Evolutionary conservation across 2,329 filamentous ascomycete species (phyloP), one percentile per base, ranked within the genome.

Genomic region (Aspergillus glaucus): DNA sequence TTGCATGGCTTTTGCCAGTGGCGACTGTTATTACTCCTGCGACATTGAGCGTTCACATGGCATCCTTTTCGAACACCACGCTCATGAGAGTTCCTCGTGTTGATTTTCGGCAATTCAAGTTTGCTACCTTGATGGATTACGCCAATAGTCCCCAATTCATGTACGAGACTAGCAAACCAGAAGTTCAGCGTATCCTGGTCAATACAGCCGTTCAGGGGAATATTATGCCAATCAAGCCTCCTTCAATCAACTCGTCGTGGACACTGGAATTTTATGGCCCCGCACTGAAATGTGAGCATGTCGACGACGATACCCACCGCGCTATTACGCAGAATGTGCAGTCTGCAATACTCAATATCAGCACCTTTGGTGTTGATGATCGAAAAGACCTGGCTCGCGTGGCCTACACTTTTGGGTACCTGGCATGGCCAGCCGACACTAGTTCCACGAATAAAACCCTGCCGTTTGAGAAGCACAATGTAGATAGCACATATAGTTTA

Each of bases 11-110:
- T 28, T 34, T 46, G n/a, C 44, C 34, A 0, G 32, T 46, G 21
- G 19, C 44, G n/a, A 24, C 44, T n/a, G 28, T 46, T 9, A 36
- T 46, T n/a, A 46, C 44, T 6, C 28, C 30, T n/a, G 44, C 44
- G 12, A 46, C 44, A 14, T 24, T 46, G 30, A 46, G 12, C 12
- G 44, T 46, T 6, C 21, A 24, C 12, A 36, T 46, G 34, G 21
- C 34, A 12, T 26, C 34, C 6, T 26, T n/a, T 12, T 17, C n/a
- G 7, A 39, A 39, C 12, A 2, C 4, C 2, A 39, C 36, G 9
- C 7, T 12, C 3, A 19, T 8, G 6, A 15, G 36, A 8, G 36
- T 39, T 8, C 36, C 36, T 17, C 36, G 17, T n/a, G 17, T 37
- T 9, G 34, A 37, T 6, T 37, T 37, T 15, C 8, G 6, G 34